These are phyloP conservation scores for Fraxinus americana DNA, from an alignment of 257 asterid genomes.

Conservation along the genomic window DNA sequence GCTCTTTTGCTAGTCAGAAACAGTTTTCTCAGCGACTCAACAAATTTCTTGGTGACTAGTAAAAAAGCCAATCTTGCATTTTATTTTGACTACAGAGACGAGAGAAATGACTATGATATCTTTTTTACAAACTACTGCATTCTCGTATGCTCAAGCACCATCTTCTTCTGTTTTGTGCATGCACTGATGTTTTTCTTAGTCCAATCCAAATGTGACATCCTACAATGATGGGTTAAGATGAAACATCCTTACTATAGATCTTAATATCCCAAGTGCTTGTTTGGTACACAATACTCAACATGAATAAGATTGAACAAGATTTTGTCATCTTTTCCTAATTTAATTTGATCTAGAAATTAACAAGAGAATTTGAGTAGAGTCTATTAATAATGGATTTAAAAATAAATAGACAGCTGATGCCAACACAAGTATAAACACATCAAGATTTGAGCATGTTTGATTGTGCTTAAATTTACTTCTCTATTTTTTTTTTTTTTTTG, in stretches of 20 bases:
- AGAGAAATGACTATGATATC: neutral
- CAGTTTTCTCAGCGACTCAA: neutral
- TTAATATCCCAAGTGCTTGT: too few species aligned
- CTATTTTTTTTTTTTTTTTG: too few species aligned
- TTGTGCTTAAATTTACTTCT: too few species aligned
- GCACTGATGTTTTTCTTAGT: too few species aligned
- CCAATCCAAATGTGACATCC: neutral
- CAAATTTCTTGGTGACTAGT: neutral
- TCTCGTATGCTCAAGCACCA: neutral
- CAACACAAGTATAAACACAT: neutral
- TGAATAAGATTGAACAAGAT: neutral
- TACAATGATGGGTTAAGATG: neutral
- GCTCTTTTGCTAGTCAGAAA: neutral
- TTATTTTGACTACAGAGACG: neutral
- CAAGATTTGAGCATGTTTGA: neutral
- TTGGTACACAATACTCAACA: neutral
- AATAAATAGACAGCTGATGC: neutral
- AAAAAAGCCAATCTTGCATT: neutral
- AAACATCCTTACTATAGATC: neutral
- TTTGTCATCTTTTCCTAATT: neutral
- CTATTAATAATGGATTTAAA: neutral
- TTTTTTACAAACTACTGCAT: too few species aligned
- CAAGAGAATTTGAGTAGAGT: neutral
- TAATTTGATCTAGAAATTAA: neutral
- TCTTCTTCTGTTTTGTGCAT: neutral